Evolutionary conservation across 495 filamentous ascomycete genomes (phyloP).

Genomic region (Opeltia flavorubescens): DNA sequence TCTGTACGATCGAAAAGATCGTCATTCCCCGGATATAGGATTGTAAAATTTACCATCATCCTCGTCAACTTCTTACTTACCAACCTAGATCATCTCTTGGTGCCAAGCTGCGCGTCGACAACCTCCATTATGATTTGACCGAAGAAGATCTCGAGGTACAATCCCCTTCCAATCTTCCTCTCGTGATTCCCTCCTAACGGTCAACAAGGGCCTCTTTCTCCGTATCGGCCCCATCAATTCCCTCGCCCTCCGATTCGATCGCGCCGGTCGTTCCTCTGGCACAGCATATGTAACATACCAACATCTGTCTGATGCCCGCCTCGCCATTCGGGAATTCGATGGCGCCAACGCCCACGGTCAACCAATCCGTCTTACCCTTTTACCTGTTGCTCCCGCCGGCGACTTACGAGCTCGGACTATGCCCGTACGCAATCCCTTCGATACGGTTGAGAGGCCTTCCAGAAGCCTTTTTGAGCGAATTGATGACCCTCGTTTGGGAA

Average conservation of each 20-base stretch:
- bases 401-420: constrained; percentile 14
- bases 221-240: constrained; percentile 59
- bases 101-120: constrained; percentile 72
- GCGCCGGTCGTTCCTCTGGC: constrained; percentile 79
- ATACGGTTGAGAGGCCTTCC: constrained; percentile 37
- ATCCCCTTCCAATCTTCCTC: background rate
- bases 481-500: constrained; percentile 23
- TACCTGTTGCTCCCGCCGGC: constrained; percentile 35
- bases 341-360: constrained; percentile 89
- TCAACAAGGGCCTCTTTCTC: constrained; percentile 60
- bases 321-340: constrained; percentile 69
- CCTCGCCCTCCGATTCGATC: constrained; percentile 70
- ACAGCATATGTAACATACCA: constrained; percentile 75
- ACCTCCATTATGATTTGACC: constrained; percentile 86
- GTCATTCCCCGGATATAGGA: constrained; percentile 33
- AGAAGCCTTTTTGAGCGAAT: constrained; percentile 67
- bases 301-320: constrained; percentile 48
- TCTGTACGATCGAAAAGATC: constrained; percentile 23
- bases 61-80: constrained; percentile 4
- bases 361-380: constrained; percentile 65
- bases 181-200: too few relatives aligned
- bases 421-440: constrained; percentile 38
- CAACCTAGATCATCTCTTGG: constrained; percentile 32
- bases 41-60: constrained; percentile 27
- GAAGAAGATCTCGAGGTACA: constrained; percentile 72